These are phyloP conservation scores for Chalaropsis thielavioides DNA, from an alignment of 2,329 filamentous ascomycete genomes.

Conservation along the genomic window DNA sequence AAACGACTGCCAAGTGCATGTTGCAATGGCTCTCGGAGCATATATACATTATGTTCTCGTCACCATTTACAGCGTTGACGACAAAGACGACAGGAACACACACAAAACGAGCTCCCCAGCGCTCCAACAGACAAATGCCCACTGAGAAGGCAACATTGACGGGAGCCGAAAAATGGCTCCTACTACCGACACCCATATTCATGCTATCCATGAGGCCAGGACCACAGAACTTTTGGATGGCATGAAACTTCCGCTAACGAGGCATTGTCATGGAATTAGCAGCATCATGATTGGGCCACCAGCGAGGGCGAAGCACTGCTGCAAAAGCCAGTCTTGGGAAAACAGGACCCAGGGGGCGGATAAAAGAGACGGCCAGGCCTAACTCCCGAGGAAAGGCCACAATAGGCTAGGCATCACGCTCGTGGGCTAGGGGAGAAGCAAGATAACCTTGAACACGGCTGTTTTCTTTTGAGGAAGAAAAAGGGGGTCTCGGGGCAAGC, in stretches of 20 bases:
- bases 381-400: neutral
- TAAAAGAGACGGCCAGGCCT: neutral
- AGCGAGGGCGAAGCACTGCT: neutral
- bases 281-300: neutral
- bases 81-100: neutral
- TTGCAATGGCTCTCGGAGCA: too few relatives aligned
- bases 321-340: neutral
- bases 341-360: neutral
- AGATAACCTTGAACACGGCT: neutral
- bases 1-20: too few relatives aligned
- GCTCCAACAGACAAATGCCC: neutral
- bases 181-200: neutral
- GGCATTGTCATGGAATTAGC: neutral
- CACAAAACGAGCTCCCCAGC: neutral
- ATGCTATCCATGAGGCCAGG: neutral
- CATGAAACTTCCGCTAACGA: neutral
- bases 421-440: neutral
- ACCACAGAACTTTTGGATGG: neutral
- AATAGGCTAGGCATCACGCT: neutral
- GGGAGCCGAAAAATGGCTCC: neutral
- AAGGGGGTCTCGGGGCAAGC: neutral
- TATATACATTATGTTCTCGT: too few relatives aligned
- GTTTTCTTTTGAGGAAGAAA: neutral
- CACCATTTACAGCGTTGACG: too few relatives aligned
- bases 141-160: neutral